Base-by-base conservation (phyloP, 140 eudicot species). In the Anethum foeniculum region DNA sequence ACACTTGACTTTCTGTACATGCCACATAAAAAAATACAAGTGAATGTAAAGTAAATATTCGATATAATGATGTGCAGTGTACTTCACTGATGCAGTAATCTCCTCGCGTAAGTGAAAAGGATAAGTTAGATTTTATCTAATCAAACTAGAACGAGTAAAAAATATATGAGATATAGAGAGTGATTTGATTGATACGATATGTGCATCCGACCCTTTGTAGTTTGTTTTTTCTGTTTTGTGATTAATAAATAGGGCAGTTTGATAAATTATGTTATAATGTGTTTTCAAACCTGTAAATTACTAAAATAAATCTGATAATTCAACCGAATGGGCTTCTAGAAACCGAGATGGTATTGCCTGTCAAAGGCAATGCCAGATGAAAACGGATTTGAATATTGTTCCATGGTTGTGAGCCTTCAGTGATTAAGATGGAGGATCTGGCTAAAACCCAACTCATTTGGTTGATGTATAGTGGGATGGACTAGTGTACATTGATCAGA, bases 401-500 rank as follows among this genome's bases (percentile, higher is more conserved):
- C 21, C 47, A 73, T 41, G 77, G 44, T 19, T 11, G 51, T 15
- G 14, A 19, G 34, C 11, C 32, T 19, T 41, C 77, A 72, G 32
- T 25, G 52, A 18, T 46, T 38, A 18, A 72, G 44, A 25, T 25
- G 64, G 46, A 46, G 52, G n/a, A 15, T 21, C 13, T 21, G 32
- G 34, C 0, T 43, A 71, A 18, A 36, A 18, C 28, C 76, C 76
- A 13, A 5, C 46, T 2, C 75, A 43, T 32, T 1, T 71, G 3
- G 48, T 71, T 18, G 76, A 36, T 34, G 72, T 27, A 1, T 90
- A 89, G 83, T 84, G 95, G 0, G 96, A 89, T 49, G 98, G 90
- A 51, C 92, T 94, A 64, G 97, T 92, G 54, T 15, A 79, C 3
- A 71, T 77, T 18, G 89, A 90, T 52, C 85, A 89, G 6, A 97